Evolutionary conservation across 2,329 filamentous ascomycete genomes (phyloP), one percentile per base, ranked within the genome.

Genomic region (Hypocreales sp.): DNA sequence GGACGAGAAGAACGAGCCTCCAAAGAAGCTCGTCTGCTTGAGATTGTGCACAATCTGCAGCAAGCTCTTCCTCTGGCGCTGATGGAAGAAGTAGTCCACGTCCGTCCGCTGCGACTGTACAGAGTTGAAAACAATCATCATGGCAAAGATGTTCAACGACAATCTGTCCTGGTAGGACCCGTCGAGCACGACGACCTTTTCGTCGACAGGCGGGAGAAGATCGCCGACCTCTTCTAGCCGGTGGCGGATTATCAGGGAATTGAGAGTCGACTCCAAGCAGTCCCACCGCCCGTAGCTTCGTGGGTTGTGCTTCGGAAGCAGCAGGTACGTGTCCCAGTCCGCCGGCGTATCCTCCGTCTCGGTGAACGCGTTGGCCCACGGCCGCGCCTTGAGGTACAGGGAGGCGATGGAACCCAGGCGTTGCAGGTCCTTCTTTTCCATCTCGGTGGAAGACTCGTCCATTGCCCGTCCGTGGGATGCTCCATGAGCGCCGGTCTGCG

Each of bases 61-160:
- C 9, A 92, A 56, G 21, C 65, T 63, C 35, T 72, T 76, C 17
- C 67, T 58, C 40, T 86, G 86, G 9, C 66, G 72, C 1, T 70
- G 67, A 40, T 93, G 79, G 40, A 94, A 94, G 36, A 95, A 77
- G 45, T 93, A 94, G 46, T 94, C 86, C 30, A 69, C 61, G 40
- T 87, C 87, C 0, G 67, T 72, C 8, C 86, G 64, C 44, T 94
- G 81, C 5, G 84, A 93, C 15, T 86, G 86, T 1, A 95, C 73
- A 0, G 83, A 74, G 44, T 95, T 95, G 37, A 82, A 76, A 2
- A 80, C 75, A 25, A 94, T 70, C 44, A 82, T 73, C 52, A 90
- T 79, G 1, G 81, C 69, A 44, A 94, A 94, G 1, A 92, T 53
- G 38, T 93, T 93, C 15, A 86, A 62, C 0, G 77, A 81, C 8